Percentiles rank a stretch among this genome's conserved stretches.
phyloP scores from a whole-genome alignment of 345 rosid species.

The Carallia pectinifolia region DNA sequence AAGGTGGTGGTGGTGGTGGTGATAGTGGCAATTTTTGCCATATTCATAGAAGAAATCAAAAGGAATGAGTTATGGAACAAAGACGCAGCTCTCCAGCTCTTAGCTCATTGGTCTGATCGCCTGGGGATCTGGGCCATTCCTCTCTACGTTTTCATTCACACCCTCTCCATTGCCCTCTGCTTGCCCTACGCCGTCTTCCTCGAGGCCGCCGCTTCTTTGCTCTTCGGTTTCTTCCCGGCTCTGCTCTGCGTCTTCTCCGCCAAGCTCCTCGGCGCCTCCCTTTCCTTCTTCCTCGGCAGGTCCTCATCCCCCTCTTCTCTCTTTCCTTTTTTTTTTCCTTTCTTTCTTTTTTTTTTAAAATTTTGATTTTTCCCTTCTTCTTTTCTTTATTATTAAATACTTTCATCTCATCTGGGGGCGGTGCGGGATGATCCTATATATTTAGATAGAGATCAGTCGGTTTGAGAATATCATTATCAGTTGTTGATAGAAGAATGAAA shows the following conservation, averaged over 20 bases:
- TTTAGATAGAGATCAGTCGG: too few species aligned
- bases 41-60: too few species aligned
- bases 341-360: neutral
- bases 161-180: conserved; percentile 69
- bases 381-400: too few species aligned
- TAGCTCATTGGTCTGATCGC: conserved; percentile 58
- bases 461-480: too few species aligned
- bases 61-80: conserved; percentile 42
- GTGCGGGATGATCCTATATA: too few species aligned
- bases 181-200: conserved; percentile 87
- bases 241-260: conserved; percentile 75
- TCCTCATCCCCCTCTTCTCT: conserved; percentile 1
- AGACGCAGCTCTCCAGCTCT: conserved; percentile 41
- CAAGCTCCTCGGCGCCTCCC: conserved; percentile 82
- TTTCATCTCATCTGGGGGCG: too few species aligned
- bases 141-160: conserved; percentile 73
- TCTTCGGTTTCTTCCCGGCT: conserved; percentile 84
- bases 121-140: conserved; percentile 90
- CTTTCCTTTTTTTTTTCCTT: neutral
- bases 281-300: conserved; percentile 96
- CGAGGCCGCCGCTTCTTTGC: conserved; percentile 80
- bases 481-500: too few species aligned
- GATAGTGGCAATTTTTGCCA: conserved; percentile 23
- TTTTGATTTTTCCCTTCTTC: too few species aligned
- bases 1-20: conserved; percentile 35